A percentile compares a stretch with the other conserved stretches of the same genome.
Conservation (phyloP, 225 moss, liverwort and hornwort genomes). For the Marchantia paleacea region DNA sequence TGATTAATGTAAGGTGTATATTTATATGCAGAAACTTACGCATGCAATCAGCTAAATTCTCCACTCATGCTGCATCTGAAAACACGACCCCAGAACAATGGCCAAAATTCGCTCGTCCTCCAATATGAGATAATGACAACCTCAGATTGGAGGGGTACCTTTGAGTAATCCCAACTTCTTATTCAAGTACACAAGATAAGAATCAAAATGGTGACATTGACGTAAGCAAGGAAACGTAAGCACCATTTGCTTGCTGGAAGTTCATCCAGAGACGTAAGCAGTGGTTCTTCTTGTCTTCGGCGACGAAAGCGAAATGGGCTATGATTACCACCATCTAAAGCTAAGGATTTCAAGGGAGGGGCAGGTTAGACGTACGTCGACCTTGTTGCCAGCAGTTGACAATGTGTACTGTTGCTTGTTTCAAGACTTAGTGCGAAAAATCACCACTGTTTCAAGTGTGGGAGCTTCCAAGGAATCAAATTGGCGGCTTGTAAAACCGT, state of each 20-base stretch:
- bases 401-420: neutral
- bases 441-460: neutral
- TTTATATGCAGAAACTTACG: neutral
- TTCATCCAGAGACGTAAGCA: conserved; percentile 15
- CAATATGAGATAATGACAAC: neutral
- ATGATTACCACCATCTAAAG: conserved; percentile 12
- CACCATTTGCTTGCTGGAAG: conserved; percentile 4
- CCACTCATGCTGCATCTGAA: conserved; percentile 1
- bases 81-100: conserved; percentile 8
- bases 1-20: too few species aligned
- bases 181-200: conserved; percentile 1
- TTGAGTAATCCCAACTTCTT: conserved; percentile 11
- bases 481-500: conserved; percentile 6
- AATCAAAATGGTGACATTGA: neutral
- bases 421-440: neutral
- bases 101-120: conserved; percentile 5
- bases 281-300: conserved; percentile 2
- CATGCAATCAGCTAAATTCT: neutral
- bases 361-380: neutral
- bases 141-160: neutral
- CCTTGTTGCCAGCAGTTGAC: conserved; percentile 10
- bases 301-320: conserved; percentile 8
- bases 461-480: conserved; percentile 7
- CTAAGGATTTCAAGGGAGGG: neutral
- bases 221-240: conserved; percentile 15